Evolutionary conservation across 176 grass and related monocot species (phyloP).

Genomic region (Calamus simplicifolius): DNA sequence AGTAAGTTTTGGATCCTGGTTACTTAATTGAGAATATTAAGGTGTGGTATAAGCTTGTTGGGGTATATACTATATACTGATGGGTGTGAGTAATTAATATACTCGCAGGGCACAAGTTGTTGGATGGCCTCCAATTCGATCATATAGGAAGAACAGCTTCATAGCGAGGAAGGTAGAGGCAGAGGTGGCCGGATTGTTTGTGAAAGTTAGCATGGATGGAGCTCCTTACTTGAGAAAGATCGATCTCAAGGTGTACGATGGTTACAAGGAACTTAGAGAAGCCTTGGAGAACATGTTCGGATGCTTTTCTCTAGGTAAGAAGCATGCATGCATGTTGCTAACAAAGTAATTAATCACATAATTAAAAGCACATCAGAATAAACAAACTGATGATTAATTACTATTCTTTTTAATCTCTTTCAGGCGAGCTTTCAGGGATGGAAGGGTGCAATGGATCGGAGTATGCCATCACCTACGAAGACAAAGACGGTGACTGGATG

Average conservation of each 20-base stretch:
- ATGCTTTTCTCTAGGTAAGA: conserved; percentile 42
- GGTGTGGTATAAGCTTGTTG: neutral
- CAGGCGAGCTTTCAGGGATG: too few relatives aligned
- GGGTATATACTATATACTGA: neutral
- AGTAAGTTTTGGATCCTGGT: conserved; percentile 26
- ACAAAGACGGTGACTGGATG: conserved; percentile 86
- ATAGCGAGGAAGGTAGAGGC: conserved; percentile 25
- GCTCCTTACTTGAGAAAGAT: conserved; percentile 79
- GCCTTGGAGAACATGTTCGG: conserved; percentile 76
- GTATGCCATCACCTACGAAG: conserved; percentile 66
- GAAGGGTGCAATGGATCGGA: conserved; percentile 13
- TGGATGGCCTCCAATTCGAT: conserved; percentile 81
- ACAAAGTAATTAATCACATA: too few relatives aligned
- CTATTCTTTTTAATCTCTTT: neutral
- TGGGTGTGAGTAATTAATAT: neutral
- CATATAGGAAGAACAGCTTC: conserved; percentile 90
- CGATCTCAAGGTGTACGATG: conserved; percentile 68
- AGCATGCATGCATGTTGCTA: too few relatives aligned
- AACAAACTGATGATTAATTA: neutral
- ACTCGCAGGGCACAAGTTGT: conserved; percentile 72
- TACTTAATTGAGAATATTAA: conserved; percentile 5
- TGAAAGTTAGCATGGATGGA: conserved; percentile 98
- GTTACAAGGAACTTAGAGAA: conserved; percentile 80
- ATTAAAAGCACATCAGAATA: neutral
- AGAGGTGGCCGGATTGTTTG: conserved; percentile 34